A percentile compares a stretch with the other conserved stretches of the same genome.
Conservation (phyloP, 176 grass and related monocot species). For the Triticum turgidum region DNA sequence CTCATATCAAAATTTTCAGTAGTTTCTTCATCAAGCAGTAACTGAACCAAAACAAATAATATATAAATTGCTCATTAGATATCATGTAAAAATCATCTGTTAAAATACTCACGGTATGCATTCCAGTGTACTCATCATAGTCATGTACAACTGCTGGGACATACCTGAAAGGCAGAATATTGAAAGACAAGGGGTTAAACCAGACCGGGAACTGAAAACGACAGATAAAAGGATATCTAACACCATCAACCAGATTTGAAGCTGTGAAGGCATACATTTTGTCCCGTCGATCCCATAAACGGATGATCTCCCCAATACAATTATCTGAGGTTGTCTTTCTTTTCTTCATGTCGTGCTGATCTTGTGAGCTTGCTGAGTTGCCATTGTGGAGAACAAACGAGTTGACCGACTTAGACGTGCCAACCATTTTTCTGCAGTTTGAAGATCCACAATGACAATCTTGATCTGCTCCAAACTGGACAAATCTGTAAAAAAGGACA, state of each 20-base stretch:
- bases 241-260: background rate
- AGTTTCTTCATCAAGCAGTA: constrained; percentile 62
- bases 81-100: constrained; percentile 10
- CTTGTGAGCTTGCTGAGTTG: constrained; percentile 43
- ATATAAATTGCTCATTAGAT: constrained; percentile 33
- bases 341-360: constrained; percentile 35
- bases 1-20: constrained; percentile 63
- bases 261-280: constrained; percentile 36
- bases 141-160: constrained; percentile 53
- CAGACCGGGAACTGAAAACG: background rate
- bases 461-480: constrained; percentile 91
- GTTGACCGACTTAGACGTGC: constrained; percentile 29
- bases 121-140: constrained; percentile 45
- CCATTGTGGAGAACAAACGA: constrained; percentile 27
- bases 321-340: constrained; percentile 56
- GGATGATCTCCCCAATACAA: constrained; percentile 59
- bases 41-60: constrained; percentile 46
- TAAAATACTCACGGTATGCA: constrained; percentile 64
- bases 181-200: background rate
- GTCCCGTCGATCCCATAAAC: constrained; percentile 54
- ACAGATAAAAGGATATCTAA: background rate
- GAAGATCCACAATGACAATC: constrained; percentile 91
- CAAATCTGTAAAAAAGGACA: constrained; percentile 64
- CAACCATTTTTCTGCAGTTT: constrained; percentile 81
- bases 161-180: constrained; percentile 52